Conservation (phyloP, 495 filamentous ascomycete genomes). For the Copromyces sp. region DNA sequence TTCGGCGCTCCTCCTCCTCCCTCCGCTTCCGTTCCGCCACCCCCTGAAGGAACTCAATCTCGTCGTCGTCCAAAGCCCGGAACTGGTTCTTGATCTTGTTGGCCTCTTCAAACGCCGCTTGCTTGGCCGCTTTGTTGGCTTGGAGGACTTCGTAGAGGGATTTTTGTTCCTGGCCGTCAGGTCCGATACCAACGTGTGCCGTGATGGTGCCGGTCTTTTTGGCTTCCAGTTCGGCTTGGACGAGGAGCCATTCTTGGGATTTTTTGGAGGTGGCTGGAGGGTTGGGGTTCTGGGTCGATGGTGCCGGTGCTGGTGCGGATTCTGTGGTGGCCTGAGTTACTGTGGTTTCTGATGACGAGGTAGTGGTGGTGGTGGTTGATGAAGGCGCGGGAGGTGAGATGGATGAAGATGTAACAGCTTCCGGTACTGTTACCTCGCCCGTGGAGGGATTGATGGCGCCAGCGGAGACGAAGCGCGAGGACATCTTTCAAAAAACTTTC, state of each 20-base stretch:
- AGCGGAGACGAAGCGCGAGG: constrained; percentile 83
- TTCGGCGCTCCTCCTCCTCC: constrained; percentile 63
- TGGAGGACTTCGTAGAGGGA: constrained; percentile 80
- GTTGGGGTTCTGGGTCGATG: neutral
- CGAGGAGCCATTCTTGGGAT: constrained; percentile 52
- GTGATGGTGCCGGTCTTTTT: constrained; percentile 42
- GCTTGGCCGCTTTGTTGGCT: constrained; percentile 93
- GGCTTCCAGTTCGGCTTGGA: constrained; percentile 63
- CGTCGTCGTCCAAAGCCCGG: constrained; percentile 83
- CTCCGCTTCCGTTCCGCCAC: constrained; percentile 57
- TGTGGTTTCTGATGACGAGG: constrained; percentile 1
- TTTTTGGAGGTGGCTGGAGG: constrained; percentile 3
- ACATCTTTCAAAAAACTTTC: constrained; percentile 31
- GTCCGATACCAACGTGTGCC: constrained; percentile 39
- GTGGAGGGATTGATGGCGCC: constrained; percentile 59
- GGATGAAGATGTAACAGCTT: neutral
- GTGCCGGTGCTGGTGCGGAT: neutral
- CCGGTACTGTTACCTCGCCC: constrained; percentile 14
- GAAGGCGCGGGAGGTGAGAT: neutral
- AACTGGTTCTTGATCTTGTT: constrained; percentile 86
- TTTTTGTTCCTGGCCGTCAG: constrained; percentile 49
- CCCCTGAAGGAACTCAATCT: constrained; percentile 82
- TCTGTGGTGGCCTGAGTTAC: neutral
- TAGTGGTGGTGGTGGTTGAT: neutral
- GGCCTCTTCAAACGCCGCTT: constrained; percentile 92